phyloP scores from a whole-genome alignment of 1,139 yeast species.

The Zygosaccharomyces sapae region DNA sequence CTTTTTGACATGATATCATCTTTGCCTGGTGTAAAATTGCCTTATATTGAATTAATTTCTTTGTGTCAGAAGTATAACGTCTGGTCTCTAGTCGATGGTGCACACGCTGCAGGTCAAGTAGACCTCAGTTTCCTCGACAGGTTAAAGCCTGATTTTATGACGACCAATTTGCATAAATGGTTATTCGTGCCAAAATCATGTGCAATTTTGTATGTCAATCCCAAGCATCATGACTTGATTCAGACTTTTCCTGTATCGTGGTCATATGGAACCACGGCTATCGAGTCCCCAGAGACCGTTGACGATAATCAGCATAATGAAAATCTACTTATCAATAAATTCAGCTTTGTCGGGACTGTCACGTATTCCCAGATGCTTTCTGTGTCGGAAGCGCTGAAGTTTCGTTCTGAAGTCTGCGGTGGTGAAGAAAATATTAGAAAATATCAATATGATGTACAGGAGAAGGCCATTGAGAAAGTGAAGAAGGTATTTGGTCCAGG shows the following conservation, averaged over 20 bases:
- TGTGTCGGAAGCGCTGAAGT: constrained; percentile 46
- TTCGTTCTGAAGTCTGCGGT: constrained; percentile 54
- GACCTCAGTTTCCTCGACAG: constrained; percentile 38
- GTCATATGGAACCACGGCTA: constrained; percentile 13
- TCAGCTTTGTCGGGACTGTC: constrained; percentile 38
- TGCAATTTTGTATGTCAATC: constrained; percentile 57
- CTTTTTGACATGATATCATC: constrained; percentile 62
- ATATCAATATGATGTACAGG: constrained; percentile 47
- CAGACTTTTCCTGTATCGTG: constrained; percentile 58
- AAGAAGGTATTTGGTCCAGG: constrained; percentile 35
- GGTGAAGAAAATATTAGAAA: constrained; percentile 52
- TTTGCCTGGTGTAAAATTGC: constrained; percentile 59
- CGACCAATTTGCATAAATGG: constrained; percentile 71
- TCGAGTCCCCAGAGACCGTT: constrained; percentile 9
- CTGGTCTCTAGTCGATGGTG: constrained; percentile 64
- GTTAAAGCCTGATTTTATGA: constrained; percentile 57
- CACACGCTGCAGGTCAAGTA: constrained; percentile 62
- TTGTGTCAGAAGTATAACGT: constrained; percentile 48
- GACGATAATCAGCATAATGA: constrained; percentile 11
- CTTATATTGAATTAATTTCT: constrained; percentile 48
- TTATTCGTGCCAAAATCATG: constrained; percentile 54
- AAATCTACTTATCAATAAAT: constrained; percentile 29
- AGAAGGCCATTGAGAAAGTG: constrained; percentile 41
- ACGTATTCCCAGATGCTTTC: constrained; percentile 37
- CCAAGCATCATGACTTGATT: constrained; percentile 46